Evolutionary conservation across 2,329 filamentous ascomycete species (phyloP).

Genomic region (Cercospora nicotianae): DNA sequence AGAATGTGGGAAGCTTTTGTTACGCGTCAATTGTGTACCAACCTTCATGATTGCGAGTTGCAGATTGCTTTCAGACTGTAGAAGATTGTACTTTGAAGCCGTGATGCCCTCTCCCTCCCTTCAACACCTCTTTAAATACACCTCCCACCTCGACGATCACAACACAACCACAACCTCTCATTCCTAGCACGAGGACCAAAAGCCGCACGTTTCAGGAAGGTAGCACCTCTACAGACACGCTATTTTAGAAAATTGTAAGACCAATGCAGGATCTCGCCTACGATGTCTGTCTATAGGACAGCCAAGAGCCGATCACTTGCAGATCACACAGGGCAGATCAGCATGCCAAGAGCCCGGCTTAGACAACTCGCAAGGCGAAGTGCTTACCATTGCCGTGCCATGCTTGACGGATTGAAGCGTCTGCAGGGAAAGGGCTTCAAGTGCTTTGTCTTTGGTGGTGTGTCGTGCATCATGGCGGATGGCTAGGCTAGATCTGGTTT

Average conservation of each 20-base stretch:
- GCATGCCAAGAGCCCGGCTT: neutral
- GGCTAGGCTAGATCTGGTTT: neutral
- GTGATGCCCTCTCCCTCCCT: neutral
- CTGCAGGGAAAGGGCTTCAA: neutral
- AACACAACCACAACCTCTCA: constrained; percentile 3
- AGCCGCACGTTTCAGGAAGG: neutral
- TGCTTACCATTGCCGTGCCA: neutral
- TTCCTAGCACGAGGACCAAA: neutral
- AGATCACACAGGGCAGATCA: neutral
- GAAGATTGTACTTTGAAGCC: neutral
- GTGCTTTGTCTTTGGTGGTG: neutral
- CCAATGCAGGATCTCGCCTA: constrained; percentile 11
- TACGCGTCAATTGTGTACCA: too few relatives aligned
- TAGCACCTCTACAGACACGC: constrained; percentile 2
- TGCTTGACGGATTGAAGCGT: neutral
- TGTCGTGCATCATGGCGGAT: neutral
- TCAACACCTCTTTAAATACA: neutral
- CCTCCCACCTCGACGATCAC: neutral
- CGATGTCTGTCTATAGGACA: constrained; percentile 1
- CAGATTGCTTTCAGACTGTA: neutral
- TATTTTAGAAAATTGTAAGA: neutral
- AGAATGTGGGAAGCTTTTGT: too few relatives aligned
- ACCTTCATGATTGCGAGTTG: constrained; percentile 1
- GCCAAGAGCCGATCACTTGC: constrained; percentile 8
- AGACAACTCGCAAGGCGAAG: constrained; percentile 7